phyloP scores from a whole-genome alignment of 2,329 filamentous ascomycete species.

The Macroventuria anomochaeta region DNA sequence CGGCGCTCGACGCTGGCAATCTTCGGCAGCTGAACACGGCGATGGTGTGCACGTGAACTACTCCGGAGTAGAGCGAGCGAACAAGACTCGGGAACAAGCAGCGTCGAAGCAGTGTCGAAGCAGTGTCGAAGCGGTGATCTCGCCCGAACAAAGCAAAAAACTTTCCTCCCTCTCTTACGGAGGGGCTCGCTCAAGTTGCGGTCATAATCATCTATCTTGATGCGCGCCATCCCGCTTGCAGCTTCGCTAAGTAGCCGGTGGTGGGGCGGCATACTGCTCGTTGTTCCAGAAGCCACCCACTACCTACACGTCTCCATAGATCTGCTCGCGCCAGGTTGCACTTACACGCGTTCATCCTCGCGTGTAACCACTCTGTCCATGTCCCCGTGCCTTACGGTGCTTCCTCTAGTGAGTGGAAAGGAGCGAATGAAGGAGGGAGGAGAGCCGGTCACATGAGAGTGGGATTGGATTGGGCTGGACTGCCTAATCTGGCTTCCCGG shows the following conservation, averaged over 20 bases:
- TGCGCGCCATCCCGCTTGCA: slow-evolving; percentile 13
- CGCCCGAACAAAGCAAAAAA: too few species aligned
- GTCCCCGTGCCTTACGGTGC: too few species aligned
- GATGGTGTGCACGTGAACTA: too few species aligned
- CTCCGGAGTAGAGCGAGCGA: too few species aligned
- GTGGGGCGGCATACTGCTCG: not conserved
- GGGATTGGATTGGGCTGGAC: too few species aligned
- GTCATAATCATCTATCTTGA: slow-evolving; percentile 6
- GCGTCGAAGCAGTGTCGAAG: too few species aligned
- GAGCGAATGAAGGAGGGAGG: too few species aligned
- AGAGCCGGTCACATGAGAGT: too few species aligned
- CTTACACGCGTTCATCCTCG: not conserved
- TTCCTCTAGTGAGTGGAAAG: too few species aligned
- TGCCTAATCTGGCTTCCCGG: slow-evolving; percentile 3
- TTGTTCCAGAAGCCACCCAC: slow-evolving; percentile 14
- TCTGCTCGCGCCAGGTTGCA: not conserved
- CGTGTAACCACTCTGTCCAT: too few species aligned
- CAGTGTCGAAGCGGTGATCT: not conserved
- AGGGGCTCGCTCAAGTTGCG: slow-evolving; percentile 17
- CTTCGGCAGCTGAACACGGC: slow-evolving; percentile 4
- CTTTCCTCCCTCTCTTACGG: slow-evolving; percentile 5
- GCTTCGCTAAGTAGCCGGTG: slow-evolving; percentile 6
- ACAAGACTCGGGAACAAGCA: too few species aligned
- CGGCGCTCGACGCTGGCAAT: too few species aligned
- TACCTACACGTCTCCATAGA: slow-evolving; percentile 8